Evolutionary conservation across 2,329 filamentous ascomycete genomes (phyloP).

Genomic region (Pseudogymnoascus sp.): DNA sequence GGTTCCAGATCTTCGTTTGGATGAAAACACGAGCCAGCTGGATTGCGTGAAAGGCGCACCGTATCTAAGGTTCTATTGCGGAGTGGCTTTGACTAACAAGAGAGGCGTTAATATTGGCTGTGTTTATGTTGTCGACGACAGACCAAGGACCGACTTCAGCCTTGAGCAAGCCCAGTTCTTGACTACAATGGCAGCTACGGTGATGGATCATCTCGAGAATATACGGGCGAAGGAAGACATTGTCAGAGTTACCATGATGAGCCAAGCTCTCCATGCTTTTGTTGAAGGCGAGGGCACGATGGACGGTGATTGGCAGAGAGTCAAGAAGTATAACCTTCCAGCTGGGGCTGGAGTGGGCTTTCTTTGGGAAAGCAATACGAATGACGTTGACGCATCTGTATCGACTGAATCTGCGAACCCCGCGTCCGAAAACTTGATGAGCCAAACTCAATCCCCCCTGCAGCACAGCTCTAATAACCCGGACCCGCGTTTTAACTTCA

Average conservation of each 20-base stretch:
- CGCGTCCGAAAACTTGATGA: background rate
- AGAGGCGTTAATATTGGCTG: slow-evolving; percentile 22
- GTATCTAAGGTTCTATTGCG: slow-evolving; percentile 21
- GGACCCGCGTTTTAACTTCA: slow-evolving; percentile 9
- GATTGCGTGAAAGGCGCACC: slow-evolving; percentile 18
- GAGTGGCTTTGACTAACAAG: slow-evolving; percentile 20
- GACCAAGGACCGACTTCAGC: slow-evolving; percentile 13
- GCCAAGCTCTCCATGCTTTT: background rate
- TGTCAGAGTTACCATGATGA: background rate
- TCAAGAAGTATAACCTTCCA: slow-evolving; percentile 19
- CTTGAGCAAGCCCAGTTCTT: background rate
- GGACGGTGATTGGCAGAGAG: slow-evolving; percentile 20
- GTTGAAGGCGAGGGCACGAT: slow-evolving; percentile 17
- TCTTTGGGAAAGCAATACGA: slow-evolving; percentile 19
- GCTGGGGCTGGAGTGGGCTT: slow-evolving; percentile 18
- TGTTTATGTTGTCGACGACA: slow-evolving; percentile 15
- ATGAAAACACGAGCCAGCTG: slow-evolving; percentile 15
- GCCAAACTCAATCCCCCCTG: slow-evolving; percentile 15
- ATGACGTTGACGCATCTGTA: slow-evolving; percentile 13
- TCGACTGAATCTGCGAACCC: background rate
- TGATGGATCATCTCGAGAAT: background rate
- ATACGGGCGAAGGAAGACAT: background rate
- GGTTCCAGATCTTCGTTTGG: slow-evolving; percentile 16
- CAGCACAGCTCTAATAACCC: slow-evolving; percentile 12
- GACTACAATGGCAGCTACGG: background rate